phyloP scores from a whole-genome alignment of 225 moss, liverwort and hornwort species.

The Pseudoscleropodium purum region DNA sequence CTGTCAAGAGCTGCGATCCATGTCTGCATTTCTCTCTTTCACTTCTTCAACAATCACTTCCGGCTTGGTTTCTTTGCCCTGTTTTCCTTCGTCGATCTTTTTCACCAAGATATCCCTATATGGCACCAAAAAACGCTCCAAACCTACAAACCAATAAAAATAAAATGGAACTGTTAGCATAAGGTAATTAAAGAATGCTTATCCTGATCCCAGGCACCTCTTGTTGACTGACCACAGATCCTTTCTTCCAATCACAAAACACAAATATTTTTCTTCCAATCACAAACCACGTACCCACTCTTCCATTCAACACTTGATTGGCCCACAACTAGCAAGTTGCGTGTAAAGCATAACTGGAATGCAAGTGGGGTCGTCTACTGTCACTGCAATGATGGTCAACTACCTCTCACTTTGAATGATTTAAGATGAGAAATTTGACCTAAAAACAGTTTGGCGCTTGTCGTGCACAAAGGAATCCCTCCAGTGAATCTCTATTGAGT shows the following conservation, averaged over 20 bases:
- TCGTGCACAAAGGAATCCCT: too few species aligned
- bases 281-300: background rate
- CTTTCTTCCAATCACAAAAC: background rate
- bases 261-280: background rate
- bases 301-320: background rate
- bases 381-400: background rate
- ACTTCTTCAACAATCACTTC: slow-evolving; percentile 31
- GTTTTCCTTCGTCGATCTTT: slow-evolving; percentile 27
- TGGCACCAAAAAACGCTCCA: slow-evolving; percentile 34
- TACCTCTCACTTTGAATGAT: background rate
- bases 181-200: background rate
- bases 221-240: background rate
- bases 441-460: background rate
- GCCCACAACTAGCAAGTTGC: background rate
- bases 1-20: background rate
- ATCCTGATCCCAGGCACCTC: background rate
- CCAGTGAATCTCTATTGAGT: background rate
- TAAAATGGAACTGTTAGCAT: background rate
- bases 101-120: slow-evolving; percentile 28
- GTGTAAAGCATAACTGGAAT: background rate
- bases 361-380: background rate
- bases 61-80: slow-evolving; percentile 7
- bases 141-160: background rate
- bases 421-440: background rate
- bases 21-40: slow-evolving; percentile 1